Evolutionary conservation across 495 filamentous ascomycete species (phyloP).

Genomic region (Penicillium mononematosum): DNA sequence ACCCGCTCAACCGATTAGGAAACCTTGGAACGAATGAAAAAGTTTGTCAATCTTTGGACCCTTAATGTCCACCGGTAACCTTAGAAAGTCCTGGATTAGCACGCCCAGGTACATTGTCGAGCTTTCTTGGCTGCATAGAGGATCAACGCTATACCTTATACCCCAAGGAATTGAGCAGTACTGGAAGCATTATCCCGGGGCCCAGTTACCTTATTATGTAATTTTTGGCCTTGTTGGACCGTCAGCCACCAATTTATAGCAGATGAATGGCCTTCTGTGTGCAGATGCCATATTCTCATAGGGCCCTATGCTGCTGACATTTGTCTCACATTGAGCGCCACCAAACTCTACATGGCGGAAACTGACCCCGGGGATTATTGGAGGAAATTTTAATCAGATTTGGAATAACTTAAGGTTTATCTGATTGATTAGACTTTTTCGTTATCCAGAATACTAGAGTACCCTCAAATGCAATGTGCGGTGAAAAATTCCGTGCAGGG

Average conservation of each 20-base stretch:
- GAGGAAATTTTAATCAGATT: neutral
- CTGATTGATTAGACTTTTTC: conserved; percentile 11
- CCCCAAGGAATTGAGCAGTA: neutral
- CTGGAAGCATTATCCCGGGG: neutral
- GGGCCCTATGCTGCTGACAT: neutral
- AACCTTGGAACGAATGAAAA: neutral
- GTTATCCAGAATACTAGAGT: no score
- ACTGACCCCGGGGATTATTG: neutral
- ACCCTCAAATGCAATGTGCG: neutral
- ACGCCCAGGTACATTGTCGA: neutral
- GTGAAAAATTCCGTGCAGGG: neutral
- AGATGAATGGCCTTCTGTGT: neutral
- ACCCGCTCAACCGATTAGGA: neutral
- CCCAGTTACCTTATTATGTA: neutral
- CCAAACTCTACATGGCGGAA: neutral
- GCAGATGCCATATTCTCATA: neutral
- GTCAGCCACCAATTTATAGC: neutral
- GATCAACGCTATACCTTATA: neutral
- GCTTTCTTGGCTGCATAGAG: neutral
- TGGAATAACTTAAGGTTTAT: conserved; percentile 3
- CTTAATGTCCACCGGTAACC: neutral
- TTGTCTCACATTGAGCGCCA: neutral
- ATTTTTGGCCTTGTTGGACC: neutral
- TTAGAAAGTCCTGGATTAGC: neutral
- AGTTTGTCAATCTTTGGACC: neutral